phyloP scores from a whole-genome alignment of 1,139 yeast genomes.

The Hansenula anomala region DNA sequence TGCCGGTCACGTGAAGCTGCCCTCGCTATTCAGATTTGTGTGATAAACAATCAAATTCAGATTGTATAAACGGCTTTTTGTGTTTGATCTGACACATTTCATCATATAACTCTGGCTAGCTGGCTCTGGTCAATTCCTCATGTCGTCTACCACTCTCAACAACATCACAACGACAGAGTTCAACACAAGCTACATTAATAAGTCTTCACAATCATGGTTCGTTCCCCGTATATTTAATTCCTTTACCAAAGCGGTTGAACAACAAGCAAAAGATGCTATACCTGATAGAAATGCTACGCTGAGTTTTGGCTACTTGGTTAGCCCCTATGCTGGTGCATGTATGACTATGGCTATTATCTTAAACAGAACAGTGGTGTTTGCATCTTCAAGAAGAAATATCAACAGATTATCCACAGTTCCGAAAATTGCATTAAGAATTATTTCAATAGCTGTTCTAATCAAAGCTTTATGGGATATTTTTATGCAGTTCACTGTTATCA shows the following conservation, averaged over 20 bases:
- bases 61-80: too few relatives aligned
- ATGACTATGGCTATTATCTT: slow-evolving; percentile 60
- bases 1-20: too few relatives aligned
- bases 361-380: slow-evolving; percentile 64
- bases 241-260: slow-evolving; percentile 1
- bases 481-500: slow-evolving; percentile 12
- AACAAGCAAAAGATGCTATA: slow-evolving; percentile 1
- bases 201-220: slow-evolving; percentile 1
- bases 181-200: not conserved
- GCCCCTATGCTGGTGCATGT: slow-evolving; percentile 49
- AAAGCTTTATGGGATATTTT: slow-evolving; percentile 33
- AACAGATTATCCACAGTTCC: slow-evolving; percentile 2
- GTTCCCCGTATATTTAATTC: slow-evolving; percentile 3
- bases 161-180: not conserved
- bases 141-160: too few relatives aligned
- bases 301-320: slow-evolving; percentile 31
- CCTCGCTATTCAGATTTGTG: too few relatives aligned
- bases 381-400: slow-evolving; percentile 44
- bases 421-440: slow-evolving; percentile 1
- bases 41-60: too few relatives aligned
- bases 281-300: slow-evolving; percentile 15
- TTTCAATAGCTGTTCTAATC: slow-evolving; percentile 29
- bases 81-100: too few relatives aligned
- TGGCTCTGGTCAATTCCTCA: too few relatives aligned
- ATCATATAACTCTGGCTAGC: too few relatives aligned